Conservation (phyloP, 306 rosid genomes). For the Ormosia semicastrata region DNA sequence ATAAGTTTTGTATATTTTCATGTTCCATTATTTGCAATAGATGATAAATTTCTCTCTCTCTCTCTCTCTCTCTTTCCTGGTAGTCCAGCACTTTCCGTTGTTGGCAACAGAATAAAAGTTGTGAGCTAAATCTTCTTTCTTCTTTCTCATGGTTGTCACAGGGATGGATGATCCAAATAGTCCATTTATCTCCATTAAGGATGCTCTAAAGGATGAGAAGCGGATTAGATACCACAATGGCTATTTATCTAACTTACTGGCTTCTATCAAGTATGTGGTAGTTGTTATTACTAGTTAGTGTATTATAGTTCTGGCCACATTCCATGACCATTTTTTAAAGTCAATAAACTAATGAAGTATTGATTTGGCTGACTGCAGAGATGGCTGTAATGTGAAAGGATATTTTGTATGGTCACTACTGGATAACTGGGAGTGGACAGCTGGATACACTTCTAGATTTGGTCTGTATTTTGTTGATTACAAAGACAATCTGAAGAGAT, state of each 20-base stretch:
- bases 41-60: neutral
- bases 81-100: neutral
- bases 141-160: slow-evolving; percentile 21
- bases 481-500: slow-evolving; percentile 76
- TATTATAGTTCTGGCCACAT: neutral
- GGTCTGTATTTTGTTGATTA: slow-evolving; percentile 84
- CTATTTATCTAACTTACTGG: slow-evolving; percentile 60
- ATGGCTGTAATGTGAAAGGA: slow-evolving; percentile 95
- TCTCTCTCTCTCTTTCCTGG: neutral
- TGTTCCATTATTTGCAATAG: neutral
- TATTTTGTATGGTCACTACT: slow-evolving; percentile 90
- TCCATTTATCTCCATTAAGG: slow-evolving; percentile 41
- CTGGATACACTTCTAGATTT: slow-evolving; percentile 78
- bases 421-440: slow-evolving; percentile 96
- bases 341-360: slow-evolving; percentile 2
- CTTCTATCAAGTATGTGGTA: slow-evolving; percentile 47
- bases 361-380: slow-evolving; percentile 50
- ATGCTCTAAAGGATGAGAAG: slow-evolving; percentile 79
- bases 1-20: neutral
- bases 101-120: neutral
- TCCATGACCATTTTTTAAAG: neutral
- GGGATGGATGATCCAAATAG: slow-evolving; percentile 95
- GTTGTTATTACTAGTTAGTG: neutral
- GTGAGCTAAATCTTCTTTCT: slow-evolving; percentile 12
- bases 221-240: slow-evolving; percentile 70